Evolutionary conservation across 108 stramenopile genomes (phyloP), one percentile per base, ranked within the genome.

Genomic region (Craspedostauros australis): DNA sequence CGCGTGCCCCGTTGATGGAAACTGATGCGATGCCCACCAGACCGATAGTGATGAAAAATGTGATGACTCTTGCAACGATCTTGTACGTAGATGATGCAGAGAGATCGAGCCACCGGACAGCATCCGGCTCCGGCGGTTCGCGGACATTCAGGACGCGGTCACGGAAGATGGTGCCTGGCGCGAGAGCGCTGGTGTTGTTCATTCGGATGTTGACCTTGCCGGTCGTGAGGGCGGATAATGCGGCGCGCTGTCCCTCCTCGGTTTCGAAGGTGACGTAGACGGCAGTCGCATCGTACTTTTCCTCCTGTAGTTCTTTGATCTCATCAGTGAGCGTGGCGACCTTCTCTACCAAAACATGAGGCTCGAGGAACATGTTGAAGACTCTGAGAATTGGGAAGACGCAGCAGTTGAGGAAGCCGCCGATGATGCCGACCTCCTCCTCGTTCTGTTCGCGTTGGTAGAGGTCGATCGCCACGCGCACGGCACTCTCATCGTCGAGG

Each of bases 201-300:
- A 45, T 42, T 28, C 42, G 23, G 14, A 71, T 21, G 25, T 80
- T 75, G 7, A 83, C 52, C 16, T 53, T 40, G 6, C 84, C 75
- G 4, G 62, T 59, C 12, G 68, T 57, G 40, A 92, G 34, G 28
- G 73, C 75, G 9, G 50, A 50, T 14, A 92, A 53, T 3, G 80
- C 82, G 3, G 59, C 62, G 5, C 90, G 33, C 58, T 92, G 90
- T 7, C 80, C 82, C 20, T 66, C 69, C 54, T 92, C 90, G 2
- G 81, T 83, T 62, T 87, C 86, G 58, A 92, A 92, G 3, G 84
- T 92, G 14, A 86, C 78, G 53, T 64, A 87, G 4, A 91, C 89
- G 11, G 63, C 50, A 2, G 73, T 46, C 0, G 60, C 82, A 15
- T 65, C 26, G 43, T 82, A 90, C 25, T 81, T 50, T 23, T 75